A percentile compares a stretch with the other conserved stretches of the same genome.
These are phyloP conservation scores for Arctium minus DNA, from an alignment of 129 eudicot species.

Conservation along the genomic window DNA sequence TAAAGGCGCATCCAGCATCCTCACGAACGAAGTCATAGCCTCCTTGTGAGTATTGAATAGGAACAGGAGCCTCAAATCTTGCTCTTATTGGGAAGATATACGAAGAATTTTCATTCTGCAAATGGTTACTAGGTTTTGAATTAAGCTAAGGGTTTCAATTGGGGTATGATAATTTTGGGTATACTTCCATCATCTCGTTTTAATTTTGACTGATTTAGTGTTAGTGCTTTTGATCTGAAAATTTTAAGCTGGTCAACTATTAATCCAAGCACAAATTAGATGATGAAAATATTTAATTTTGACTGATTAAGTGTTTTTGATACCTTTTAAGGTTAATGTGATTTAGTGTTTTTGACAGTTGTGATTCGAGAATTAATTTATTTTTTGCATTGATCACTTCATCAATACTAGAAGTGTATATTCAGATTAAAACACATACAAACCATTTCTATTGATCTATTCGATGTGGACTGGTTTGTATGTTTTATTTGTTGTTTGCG, in stretches of 20 bases:
- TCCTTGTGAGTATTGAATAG: background rate
- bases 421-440: background rate
- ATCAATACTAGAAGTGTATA: background rate
- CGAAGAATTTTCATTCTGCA: background rate
- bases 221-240: conserved; percentile 62
- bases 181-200: background rate
- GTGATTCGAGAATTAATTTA: background rate
- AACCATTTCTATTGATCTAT: background rate
- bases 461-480: no score
- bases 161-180: background rate
- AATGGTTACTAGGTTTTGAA: background rate
- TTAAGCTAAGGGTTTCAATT: background rate
- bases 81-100: no score
- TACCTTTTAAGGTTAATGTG: background rate
- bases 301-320: background rate
- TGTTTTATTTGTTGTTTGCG: no score
- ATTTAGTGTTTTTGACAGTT: background rate
- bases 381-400: background rate
- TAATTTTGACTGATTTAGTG: background rate
- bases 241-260: conserved; percentile 65
- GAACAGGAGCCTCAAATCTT: no score
- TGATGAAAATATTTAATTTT: conserved; percentile 8
- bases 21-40: no score
- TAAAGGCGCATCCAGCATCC: no score
- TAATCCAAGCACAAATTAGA: conserved; percentile 35